Evolutionary conservation across 345 rosid genomes (phyloP).

Genomic region (Aegle marmelos): DNA sequence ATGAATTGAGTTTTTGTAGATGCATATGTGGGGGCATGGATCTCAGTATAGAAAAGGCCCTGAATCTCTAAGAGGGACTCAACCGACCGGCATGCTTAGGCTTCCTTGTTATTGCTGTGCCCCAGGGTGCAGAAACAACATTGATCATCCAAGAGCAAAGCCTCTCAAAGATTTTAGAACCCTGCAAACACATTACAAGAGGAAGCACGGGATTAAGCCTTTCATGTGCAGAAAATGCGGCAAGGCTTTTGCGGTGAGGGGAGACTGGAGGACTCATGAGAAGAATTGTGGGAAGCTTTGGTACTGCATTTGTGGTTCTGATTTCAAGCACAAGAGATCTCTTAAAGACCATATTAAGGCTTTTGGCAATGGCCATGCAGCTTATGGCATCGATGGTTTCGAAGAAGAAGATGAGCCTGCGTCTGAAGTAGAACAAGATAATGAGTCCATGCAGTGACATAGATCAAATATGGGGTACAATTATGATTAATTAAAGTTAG

Average conservation of each 20-base stretch:
- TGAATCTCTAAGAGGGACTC: constrained; percentile 63
- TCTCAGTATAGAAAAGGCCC: constrained; percentile 62
- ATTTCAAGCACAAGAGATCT: constrained; percentile 63
- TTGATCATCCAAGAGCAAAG: constrained; percentile 67
- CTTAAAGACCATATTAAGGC: constrained; percentile 60
- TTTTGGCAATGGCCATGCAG: constrained; percentile 52
- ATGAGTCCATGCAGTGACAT: constrained; percentile 27
- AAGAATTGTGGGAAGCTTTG: constrained; percentile 70
- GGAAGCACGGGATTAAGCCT: constrained; percentile 70
- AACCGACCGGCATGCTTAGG: constrained; percentile 68
- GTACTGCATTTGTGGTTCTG: constrained; percentile 62
- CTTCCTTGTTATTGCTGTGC: constrained; percentile 75
- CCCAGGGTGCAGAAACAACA: constrained; percentile 63
- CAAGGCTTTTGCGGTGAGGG: constrained; percentile 63
- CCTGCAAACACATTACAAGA: constrained; percentile 71
- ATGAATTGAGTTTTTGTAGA: constrained; percentile 23
- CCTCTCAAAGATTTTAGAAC: constrained; percentile 72
- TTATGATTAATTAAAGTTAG: not conserved
- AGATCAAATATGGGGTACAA: not conserved
- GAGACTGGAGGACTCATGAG: constrained; percentile 78
- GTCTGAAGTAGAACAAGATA: constrained; percentile 55
- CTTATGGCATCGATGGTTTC: constrained; percentile 45
- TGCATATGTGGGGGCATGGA: constrained; percentile 75
- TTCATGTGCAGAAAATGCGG: constrained; percentile 77
- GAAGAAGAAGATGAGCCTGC: constrained; percentile 62